Evolutionary conservation across 1,139 yeast genomes (phyloP).

Genomic region (Blastobotrys arbuscula): DNA sequence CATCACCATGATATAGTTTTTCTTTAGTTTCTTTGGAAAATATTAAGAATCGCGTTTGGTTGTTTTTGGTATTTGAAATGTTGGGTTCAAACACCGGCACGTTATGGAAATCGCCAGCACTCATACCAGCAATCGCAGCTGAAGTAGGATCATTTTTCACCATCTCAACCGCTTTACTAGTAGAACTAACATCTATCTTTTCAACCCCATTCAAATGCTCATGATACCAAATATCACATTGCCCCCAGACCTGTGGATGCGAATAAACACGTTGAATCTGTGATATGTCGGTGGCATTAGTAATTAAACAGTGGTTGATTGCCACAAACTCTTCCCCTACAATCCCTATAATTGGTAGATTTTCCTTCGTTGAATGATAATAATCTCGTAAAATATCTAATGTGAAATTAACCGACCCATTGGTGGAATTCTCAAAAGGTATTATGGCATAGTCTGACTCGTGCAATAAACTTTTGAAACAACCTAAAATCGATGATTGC

Average conservation of each 20-base stretch:
- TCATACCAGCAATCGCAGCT: slow-evolving; percentile 55
- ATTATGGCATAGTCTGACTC: slow-evolving; percentile 68
- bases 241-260: slow-evolving; percentile 99
- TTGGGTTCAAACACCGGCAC: slow-evolving; percentile 51
- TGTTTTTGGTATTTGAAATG: slow-evolving; percentile 66
- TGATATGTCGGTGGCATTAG: slow-evolving; percentile 37
- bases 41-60: slow-evolving; percentile 80
- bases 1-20: slow-evolving; percentile 14
- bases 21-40: slow-evolving; percentile 37
- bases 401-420: slow-evolving; percentile 86
- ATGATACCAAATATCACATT: slow-evolving; percentile 54
- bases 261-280: slow-evolving; percentile 61
- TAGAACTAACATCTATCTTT: slow-evolving; percentile 61
- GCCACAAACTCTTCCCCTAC: slow-evolving; percentile 78
- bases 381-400: slow-evolving; percentile 74
- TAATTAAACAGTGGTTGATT: slow-evolving; percentile 71
- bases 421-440: slow-evolving; percentile 91
- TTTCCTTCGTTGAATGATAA: slow-evolving; percentile 31
- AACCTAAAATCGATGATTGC: slow-evolving; percentile 39
- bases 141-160: slow-evolving; percentile 39
- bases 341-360: slow-evolving; percentile 26
- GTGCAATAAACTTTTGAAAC: slow-evolving; percentile 50
- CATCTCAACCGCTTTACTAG: slow-evolving; percentile 75
- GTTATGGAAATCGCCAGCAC: slow-evolving; percentile 60
- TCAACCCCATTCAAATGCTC: slow-evolving; percentile 28